phyloP scores from a whole-genome alignment of 257 asterid species.

The Solanum stenotomum region DNA sequence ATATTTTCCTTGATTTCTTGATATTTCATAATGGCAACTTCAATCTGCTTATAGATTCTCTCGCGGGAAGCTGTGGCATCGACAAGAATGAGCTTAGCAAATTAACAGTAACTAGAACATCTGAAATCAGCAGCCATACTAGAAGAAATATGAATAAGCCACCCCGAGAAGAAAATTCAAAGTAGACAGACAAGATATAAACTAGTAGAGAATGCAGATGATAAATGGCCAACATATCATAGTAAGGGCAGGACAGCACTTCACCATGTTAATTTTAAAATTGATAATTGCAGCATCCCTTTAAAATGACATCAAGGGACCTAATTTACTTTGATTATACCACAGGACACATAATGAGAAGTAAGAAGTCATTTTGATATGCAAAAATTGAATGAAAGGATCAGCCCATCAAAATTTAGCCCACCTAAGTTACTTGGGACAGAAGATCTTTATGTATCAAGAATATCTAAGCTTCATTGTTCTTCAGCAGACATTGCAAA shows the following conservation, averaged over 20 bases:
- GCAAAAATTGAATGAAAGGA: neutral
- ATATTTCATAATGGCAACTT: slow-evolving; percentile 84
- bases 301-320: neutral
- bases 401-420: neutral
- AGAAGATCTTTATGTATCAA: neutral
- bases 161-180: neutral
- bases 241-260: neutral
- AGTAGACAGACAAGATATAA: neutral
- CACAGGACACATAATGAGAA: neutral
- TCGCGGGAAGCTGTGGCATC: slow-evolving; percentile 74
- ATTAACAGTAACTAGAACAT: neutral
- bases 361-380: neutral
- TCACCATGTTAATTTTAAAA: neutral
- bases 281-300: neutral
- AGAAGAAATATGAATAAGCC: neutral
- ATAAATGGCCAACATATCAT: neutral
- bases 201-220: neutral
- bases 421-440: neutral
- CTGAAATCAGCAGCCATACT: neutral
- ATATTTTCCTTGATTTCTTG: slow-evolving; percentile 90
- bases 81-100: slow-evolving; percentile 5
- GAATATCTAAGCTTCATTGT: neutral
- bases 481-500: neutral
- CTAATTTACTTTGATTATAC: neutral
- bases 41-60: slow-evolving; percentile 83